These are phyloP conservation scores for Mycotypha africana DNA, from an alignment of 371 early-diverging fungal species.

Conservation along the genomic window DNA sequence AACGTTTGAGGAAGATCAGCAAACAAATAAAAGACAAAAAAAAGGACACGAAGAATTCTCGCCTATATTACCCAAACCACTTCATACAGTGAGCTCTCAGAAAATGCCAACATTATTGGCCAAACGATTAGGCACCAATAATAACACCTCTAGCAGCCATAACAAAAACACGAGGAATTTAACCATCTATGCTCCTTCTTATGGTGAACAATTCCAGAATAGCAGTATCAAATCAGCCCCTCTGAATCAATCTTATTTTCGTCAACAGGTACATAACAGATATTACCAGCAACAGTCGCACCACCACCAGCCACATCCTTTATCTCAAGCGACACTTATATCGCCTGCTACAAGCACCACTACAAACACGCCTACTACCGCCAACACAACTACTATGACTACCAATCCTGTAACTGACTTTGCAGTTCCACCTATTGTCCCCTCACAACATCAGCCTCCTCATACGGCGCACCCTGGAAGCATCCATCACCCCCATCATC, in stretches of 20 bases:
- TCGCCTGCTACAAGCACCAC: constrained; percentile 20
- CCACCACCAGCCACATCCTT: constrained; percentile 1
- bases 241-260: constrained; percentile 44
- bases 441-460: constrained; percentile 46
- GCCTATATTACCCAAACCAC: constrained; percentile 22
- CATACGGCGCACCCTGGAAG: constrained; percentile 15
- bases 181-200: constrained; percentile 56
- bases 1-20: constrained; percentile 12
- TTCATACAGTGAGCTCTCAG: constrained; percentile 36
- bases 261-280: constrained; percentile 4
- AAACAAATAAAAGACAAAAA: constrained; percentile 7
- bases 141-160: constrained; percentile 1
- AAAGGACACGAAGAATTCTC: background rate
- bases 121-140: constrained; percentile 16
- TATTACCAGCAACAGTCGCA: background rate
- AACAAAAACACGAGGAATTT: constrained; percentile 46
- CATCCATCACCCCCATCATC: constrained; percentile 1
- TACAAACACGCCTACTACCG: too few relatives aligned
- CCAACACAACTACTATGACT: too few relatives aligned
- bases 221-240: constrained; percentile 53
- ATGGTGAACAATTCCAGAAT: constrained; percentile 43
- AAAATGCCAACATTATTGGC: constrained; percentile 21
- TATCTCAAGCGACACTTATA: constrained; percentile 8
- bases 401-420: too few relatives aligned
- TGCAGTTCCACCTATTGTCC: constrained; percentile 47